Evolutionary conservation across 768 basidiomycete species (phyloP).

Genomic region (Boletus rubescentipes): DNA sequence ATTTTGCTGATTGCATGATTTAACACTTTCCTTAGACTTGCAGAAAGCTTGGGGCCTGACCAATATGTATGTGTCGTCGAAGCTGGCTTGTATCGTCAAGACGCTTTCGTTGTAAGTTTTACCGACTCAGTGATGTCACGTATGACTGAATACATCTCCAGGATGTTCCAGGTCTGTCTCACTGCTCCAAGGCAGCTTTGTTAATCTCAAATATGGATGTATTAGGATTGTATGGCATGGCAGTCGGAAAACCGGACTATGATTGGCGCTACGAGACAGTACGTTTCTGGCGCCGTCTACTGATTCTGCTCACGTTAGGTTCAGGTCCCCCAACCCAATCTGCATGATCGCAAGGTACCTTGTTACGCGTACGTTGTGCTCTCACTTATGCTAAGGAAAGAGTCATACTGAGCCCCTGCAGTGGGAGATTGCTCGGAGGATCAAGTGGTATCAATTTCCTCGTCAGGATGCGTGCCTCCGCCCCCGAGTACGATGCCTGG

Average conservation of each 20-base stretch:
- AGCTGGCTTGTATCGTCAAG: conserved; percentile 12
- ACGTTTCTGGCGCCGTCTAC: background rate
- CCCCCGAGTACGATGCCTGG: conserved; percentile 21
- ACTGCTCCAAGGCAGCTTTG: background rate
- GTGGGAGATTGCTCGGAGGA: conserved; percentile 21
- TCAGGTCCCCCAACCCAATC: conserved; percentile 16
- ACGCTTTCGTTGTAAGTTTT: conserved; percentile 12
- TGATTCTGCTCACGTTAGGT: background rate
- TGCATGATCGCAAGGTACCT: background rate
- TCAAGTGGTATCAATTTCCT: conserved; percentile 20
- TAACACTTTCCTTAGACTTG: conserved; percentile 5
- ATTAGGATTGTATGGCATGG: conserved; percentile 6
- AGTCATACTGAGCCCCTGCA: background rate
- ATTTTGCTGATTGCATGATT: background rate
- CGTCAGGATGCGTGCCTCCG: conserved; percentile 20
- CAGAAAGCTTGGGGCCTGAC: conserved; percentile 8
- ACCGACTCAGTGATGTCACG: background rate
- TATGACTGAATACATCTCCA: background rate
- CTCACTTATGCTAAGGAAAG: background rate
- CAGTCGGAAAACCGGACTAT: conserved; percentile 4
- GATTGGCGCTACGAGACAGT: conserved; percentile 21
- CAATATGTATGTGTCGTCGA: conserved; percentile 22
- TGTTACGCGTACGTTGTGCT: conserved; percentile 6
- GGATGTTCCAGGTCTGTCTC: conserved; percentile 20
- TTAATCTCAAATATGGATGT: background rate